Evolutionary conservation across 306 rosid species (phyloP).

Genomic region (Rosa persica): DNA sequence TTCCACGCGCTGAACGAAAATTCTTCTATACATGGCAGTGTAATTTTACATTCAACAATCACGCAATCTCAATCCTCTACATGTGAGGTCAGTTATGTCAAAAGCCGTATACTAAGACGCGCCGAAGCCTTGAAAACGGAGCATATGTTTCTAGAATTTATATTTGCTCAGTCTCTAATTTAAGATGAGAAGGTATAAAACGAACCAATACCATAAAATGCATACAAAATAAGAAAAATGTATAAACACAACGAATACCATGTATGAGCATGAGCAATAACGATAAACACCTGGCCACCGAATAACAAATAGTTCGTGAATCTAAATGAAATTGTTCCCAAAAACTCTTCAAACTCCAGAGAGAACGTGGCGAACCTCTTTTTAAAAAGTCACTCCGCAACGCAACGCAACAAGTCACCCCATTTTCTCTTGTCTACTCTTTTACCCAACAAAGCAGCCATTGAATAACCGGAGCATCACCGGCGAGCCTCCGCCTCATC

Average conservation of each 20-base stretch:
- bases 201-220: background rate
- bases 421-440: background rate
- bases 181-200: no score
- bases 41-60: no score
- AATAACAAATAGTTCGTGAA: background rate
- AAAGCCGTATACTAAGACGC: no score
- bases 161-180: no score
- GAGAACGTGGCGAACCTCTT: slow-evolving; percentile 11
- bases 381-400: background rate
- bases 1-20: no score
- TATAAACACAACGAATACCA: no score
- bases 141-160: no score
- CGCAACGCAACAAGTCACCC: background rate
- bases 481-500: slow-evolving; percentile 25
- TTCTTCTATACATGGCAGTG: no score
- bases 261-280: no score
- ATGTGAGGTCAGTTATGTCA: no score
- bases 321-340: background rate
- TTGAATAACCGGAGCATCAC: slow-evolving; percentile 7
- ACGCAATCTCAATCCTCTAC: no score
- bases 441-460: background rate
- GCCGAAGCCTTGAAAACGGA: no score
- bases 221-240: background rate
- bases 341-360: background rate
- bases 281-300: background rate